Evolutionary conservation across 164 flowering plant genomes (phyloP), one percentile per base, ranked within the genome.

Genomic region (Akebia trifoliata): DNA sequence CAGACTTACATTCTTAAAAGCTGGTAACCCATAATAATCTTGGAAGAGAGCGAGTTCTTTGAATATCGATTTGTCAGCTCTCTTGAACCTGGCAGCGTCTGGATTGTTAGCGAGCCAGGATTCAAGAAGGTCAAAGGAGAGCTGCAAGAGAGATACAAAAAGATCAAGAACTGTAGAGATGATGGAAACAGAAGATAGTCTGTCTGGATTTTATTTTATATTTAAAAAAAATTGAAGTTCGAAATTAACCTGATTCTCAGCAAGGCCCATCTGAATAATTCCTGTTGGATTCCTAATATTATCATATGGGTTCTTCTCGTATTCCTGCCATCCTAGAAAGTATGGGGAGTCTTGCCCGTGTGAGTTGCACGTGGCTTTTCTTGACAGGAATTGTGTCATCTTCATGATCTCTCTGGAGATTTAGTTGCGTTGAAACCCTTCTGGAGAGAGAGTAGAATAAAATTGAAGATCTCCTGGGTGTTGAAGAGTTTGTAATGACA

Each of bases 181-280:
- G 14, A 21, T 44, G 3, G 26, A 47, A 2, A 54, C 24, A 20
- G 4, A 35, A 54, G 1, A 18, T 11, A 25, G 11, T 4, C 6
- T 21, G 12, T 6, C 6, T 0, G 50, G 50, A 46, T 3, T 2
- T 4, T 22, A 6, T 11, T 11, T n/a, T 22, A 18, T 20, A 9
- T 37, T 4, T 31, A 32, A 5, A 31, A n/a, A 52, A 10, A 35
- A 15, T 36, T n/a, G 21, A 14, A 54, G 29, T 0, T 17, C 21
- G 4, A 4, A 30, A 9, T 48, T 35, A 4, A 80, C 87, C 76
- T 84, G 95, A 73, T 86, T 86, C 72, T 86, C 95, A 2, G 95
- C 95, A 32, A 86, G 86, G 48, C 94, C 94, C 90, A 86, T 83
- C 65, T 86, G 94, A 15, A 86, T 86, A 31, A 86, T 86, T 10